These are phyloP conservation scores for Kodamaea lidongshanica DNA, from an alignment of 805 yeast genomes.

Conservation along the genomic window DNA sequence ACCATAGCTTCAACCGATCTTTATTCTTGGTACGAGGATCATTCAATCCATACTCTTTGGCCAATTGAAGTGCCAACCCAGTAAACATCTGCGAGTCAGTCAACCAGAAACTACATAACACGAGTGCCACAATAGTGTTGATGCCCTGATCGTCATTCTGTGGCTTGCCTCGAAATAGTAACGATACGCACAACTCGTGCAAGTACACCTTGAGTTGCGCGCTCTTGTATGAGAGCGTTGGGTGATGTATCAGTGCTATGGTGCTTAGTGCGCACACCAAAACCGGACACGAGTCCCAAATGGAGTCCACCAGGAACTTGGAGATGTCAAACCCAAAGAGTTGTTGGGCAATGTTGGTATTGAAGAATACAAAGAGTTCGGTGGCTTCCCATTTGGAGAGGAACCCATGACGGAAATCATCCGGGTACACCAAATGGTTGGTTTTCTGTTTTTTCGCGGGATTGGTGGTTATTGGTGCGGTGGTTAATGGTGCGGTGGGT, in stretches of 20 bases:
- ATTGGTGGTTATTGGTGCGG: constrained; percentile 1
- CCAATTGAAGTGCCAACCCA: constrained; percentile 61
- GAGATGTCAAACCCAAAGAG: constrained; percentile 60
- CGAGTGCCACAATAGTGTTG: constrained; percentile 56
- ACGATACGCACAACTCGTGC: constrained; percentile 28
- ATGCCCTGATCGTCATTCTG: constrained; percentile 44
- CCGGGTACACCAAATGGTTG: constrained; percentile 10
- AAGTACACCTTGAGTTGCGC: constrained; percentile 24
- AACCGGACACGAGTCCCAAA: constrained; percentile 54
- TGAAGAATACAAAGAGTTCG: constrained; percentile 48
- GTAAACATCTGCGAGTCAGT: constrained; percentile 60
- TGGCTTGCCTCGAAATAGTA: constrained; percentile 34
- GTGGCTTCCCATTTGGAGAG: constrained; percentile 36
- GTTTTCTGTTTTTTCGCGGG: neutral
- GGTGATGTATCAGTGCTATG: constrained; percentile 58
- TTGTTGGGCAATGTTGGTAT: constrained; percentile 53
- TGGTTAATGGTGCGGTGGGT: constrained; percentile 1
- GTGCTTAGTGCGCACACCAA: constrained; percentile 55
- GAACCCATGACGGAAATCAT: constrained; percentile 34
- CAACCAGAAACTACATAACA: constrained; percentile 65
- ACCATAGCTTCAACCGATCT: constrained; percentile 58
- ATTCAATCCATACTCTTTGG: constrained; percentile 47
- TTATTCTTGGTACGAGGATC: constrained; percentile 21
- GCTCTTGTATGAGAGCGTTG: constrained; percentile 28
- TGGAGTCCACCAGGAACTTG: constrained; percentile 39